A percentile compares a stretch with the other conserved stretches of the same genome.
Conservation (phyloP, 2,329 filamentous ascomycete genomes). For the Paraphaeosphaeria minitans region DNA sequence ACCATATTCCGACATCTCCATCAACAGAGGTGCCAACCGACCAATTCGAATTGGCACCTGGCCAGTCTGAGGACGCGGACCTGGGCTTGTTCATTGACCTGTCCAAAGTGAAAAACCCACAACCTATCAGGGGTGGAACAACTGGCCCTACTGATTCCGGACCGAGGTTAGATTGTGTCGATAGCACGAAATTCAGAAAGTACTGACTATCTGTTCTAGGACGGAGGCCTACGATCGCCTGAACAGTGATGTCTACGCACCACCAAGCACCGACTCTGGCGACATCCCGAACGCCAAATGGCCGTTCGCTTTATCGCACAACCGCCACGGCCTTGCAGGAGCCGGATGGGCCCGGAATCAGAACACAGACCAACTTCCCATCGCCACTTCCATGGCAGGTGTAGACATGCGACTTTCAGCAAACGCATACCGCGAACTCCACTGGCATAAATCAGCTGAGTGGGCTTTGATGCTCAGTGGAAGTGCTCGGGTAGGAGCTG, state of each 20-base stretch:
- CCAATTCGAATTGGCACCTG: conserved; percentile 45
- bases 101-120: conserved; percentile 46
- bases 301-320: conserved; percentile 50
- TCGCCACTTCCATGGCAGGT: conserved; percentile 50
- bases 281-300: conserved; percentile 49
- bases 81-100: conserved; percentile 49
- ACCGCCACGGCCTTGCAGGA: conserved; percentile 47
- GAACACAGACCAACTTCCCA: conserved; percentile 45
- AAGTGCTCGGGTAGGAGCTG: conserved; percentile 56
- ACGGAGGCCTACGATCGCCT: conserved; percentile 45
- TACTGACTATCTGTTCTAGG: conserved; percentile 22
- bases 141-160: conserved; percentile 49
- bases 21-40: conserved; percentile 40
- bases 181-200: neutral
- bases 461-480: conserved; percentile 60
- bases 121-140: conserved; percentile 47
- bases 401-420: conserved; percentile 50
- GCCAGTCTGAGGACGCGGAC: conserved; percentile 45
- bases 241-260: conserved; percentile 48
- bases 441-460: conserved; percentile 64
- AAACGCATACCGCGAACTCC: conserved; percentile 65
- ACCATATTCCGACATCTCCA: conserved; percentile 34
- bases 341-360: conserved; percentile 50
- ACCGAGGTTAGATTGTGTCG: conserved; percentile 25
- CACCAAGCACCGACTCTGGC: conserved; percentile 48